Conservation (phyloP, 2,329 filamentous ascomycete genomes). For the Trichophaea hybrida region DNA sequence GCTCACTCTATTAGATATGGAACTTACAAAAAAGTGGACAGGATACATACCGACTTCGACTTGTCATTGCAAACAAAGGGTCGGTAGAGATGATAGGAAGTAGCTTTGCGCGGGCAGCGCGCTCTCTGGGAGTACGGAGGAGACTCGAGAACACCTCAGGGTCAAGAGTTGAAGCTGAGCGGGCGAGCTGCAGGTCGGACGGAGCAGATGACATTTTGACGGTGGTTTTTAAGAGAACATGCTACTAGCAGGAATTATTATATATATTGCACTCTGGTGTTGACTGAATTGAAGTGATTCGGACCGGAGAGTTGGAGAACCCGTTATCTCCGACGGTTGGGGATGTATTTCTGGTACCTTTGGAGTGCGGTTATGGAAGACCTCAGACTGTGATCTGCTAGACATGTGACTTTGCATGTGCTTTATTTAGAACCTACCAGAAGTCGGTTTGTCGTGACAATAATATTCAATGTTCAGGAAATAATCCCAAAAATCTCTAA, state of each 20-base stretch:
- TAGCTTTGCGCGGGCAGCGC: conserved; percentile 47
- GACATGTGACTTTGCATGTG: no score
- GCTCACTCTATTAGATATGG: background rate
- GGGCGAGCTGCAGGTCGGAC: conserved; percentile 26
- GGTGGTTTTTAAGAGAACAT: background rate
- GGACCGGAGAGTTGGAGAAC: no score
- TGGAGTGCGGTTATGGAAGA: no score
- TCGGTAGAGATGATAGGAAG: conserved; percentile 51
- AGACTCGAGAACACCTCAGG: conserved; percentile 54
- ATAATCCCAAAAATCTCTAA: no score
- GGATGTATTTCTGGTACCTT: no score
- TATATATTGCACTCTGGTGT: background rate
- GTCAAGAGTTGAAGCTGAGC: conserved; percentile 50
- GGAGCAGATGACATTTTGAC: background rate
- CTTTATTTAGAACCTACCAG: no score
- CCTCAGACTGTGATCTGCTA: no score
- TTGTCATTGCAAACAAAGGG: conserved; percentile 61
- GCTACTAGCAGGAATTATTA: background rate
- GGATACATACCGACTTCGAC: conserved; percentile 42
- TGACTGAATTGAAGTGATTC: no score
- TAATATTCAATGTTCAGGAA: no score
- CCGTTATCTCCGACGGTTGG: no score
- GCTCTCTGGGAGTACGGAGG: conserved; percentile 51
- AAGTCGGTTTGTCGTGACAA: no score
- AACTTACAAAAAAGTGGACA: background rate